Evolutionary conservation across 768 basidiomycete species (phyloP).

Genomic region (Hydnomerulius pinastri): DNA sequence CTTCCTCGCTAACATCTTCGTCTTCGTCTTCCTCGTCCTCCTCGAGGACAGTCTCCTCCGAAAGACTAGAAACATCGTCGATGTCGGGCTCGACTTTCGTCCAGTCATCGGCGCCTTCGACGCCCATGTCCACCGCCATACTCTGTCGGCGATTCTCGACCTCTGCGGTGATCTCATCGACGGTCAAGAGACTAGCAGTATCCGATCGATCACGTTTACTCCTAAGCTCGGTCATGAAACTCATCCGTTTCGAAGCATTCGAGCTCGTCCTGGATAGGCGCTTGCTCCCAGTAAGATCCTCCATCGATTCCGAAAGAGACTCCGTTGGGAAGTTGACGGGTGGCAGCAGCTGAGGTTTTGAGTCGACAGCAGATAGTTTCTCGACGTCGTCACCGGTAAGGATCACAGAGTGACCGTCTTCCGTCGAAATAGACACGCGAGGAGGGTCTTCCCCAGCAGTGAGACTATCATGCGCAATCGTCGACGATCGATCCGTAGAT

Average conservation of each 20-base stretch:
- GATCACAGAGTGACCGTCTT: conserved; percentile 67
- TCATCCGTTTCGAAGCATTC: conserved; percentile 61
- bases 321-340: conserved; percentile 79
- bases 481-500: conserved; percentile 36
- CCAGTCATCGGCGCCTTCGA: conserved; percentile 67
- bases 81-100: conserved; percentile 63
- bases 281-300: conserved; percentile 44
- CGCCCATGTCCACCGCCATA: conserved; percentile 44
- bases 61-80: conserved; percentile 49
- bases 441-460: conserved; percentile 54
- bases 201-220: conserved; percentile 85
- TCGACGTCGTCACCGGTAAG: conserved; percentile 53
- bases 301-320: conserved; percentile 79
- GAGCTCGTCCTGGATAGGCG: conserved; percentile 49
- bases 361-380: conserved; percentile 24
- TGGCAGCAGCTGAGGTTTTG: conserved; percentile 64
- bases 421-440: conserved; percentile 72
- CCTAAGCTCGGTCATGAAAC: conserved; percentile 79
- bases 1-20: conserved; percentile 46
- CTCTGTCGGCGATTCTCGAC: conserved; percentile 71
- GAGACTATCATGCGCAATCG: conserved; percentile 19
- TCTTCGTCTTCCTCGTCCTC: conserved; percentile 50
- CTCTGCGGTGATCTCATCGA: conserved; percentile 97
- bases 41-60: conserved; percentile 47
- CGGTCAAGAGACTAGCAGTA: conserved; percentile 89